phyloP scores from a whole-genome alignment of 148 eudicot genomes.

The Vaccinium macrocarpon region DNA sequence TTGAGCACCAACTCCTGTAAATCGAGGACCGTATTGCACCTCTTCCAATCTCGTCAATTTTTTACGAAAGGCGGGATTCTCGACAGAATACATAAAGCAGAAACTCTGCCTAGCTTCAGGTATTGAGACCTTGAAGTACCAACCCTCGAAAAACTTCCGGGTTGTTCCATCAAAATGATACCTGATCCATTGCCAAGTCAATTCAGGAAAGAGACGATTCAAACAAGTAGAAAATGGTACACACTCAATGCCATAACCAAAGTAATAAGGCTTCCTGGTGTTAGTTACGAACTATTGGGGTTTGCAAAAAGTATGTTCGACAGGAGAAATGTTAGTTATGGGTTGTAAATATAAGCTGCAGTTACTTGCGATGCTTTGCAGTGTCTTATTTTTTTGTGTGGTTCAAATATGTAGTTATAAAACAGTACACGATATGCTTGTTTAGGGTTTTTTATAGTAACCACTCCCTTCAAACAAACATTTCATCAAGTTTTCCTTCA shows the following conservation, averaged over 20 bases:
- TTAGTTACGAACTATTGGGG: neutral
- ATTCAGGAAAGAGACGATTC: neutral
- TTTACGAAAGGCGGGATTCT: slow-evolving; percentile 79
- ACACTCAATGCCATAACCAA: neutral
- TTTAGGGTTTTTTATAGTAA: neutral
- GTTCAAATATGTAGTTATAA: neutral
- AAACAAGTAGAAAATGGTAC: neutral
- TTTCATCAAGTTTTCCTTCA: neutral
- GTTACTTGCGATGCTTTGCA: neutral
- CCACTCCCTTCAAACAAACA: neutral
- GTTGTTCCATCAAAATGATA: slow-evolving; percentile 86
- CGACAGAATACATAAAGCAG: slow-evolving; percentile 94
- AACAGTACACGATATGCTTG: neutral
- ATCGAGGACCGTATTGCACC: slow-evolving; percentile 59
- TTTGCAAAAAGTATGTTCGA: neutral
- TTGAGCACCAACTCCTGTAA: slow-evolving; percentile 94
- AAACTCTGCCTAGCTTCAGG: slow-evolving; percentile 89
- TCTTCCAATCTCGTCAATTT: slow-evolving; percentile 57
- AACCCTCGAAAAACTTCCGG: slow-evolving; percentile 88
- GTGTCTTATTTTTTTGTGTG: neutral
- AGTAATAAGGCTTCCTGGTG: neutral
- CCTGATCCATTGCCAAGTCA: slow-evolving; percentile 35
- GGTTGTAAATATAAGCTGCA: neutral
- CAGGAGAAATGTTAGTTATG: neutral
- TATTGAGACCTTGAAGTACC: slow-evolving; percentile 96